Conservation (phyloP, 2,329 filamentous ascomycete species). For the Colletotrichum shisoi region DNA sequence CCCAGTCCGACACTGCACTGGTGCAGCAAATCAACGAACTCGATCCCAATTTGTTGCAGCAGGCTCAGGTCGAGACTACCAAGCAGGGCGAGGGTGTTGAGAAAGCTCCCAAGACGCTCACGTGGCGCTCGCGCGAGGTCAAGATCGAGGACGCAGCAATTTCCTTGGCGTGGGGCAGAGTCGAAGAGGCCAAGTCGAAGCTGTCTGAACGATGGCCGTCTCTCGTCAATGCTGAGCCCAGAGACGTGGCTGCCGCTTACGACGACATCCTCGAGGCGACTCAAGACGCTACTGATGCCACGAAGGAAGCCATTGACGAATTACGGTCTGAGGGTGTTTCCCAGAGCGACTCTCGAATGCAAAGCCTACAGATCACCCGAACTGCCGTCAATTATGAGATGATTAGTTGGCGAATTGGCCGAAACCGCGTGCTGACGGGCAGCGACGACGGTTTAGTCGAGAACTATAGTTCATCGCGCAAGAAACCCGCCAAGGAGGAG, state of each 20-base stretch:
- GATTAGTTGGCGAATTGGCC: constrained; percentile 92
- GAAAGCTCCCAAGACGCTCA: constrained; percentile 75
- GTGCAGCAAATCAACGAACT: constrained; percentile 73
- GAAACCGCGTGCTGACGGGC: constrained; percentile 90
- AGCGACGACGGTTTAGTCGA: constrained; percentile 75
- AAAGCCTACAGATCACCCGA: constrained; percentile 88
- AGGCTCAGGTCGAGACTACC: constrained; percentile 59
- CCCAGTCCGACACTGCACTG: constrained; percentile 67
- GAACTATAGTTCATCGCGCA: constrained; percentile 56
- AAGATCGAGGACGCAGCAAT: constrained; percentile 93
- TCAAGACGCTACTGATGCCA: constrained; percentile 93
- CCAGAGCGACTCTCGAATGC: constrained; percentile 85
- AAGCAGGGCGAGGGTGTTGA: constrained; percentile 59
- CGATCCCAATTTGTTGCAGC: constrained; percentile 71
- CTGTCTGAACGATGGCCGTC: constrained; percentile 59
- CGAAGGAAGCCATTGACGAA: constrained; percentile 92
- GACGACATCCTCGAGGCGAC: constrained; percentile 89
- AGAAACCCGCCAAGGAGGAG: constrained; percentile 62
- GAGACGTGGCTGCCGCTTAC: constrained; percentile 83
- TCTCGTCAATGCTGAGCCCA: constrained; percentile 56
- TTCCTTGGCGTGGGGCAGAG: constrained; percentile 79
- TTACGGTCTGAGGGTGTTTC: constrained; percentile 82
- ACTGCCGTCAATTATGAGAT: constrained; percentile 94
- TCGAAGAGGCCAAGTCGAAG: constrained; percentile 62
- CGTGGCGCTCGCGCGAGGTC: constrained; percentile 85